phyloP scores from a whole-genome alignment of 2,329 filamentous ascomycete genomes.

The Karstenula rhodostoma region DNA sequence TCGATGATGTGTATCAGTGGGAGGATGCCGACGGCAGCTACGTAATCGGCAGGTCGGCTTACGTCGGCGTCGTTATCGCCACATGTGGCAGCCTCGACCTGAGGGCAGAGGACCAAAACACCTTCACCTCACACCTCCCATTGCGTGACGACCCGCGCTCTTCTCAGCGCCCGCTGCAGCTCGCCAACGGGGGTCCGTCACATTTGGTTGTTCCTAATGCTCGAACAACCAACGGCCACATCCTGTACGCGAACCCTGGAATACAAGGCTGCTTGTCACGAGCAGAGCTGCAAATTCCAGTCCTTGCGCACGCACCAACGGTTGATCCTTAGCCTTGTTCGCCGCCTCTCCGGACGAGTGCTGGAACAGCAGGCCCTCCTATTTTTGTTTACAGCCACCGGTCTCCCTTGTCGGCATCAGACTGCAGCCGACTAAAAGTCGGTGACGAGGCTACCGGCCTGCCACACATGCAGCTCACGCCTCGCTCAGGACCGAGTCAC shows the following conservation, averaged over 20 bases:
- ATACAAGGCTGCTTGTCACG: slow-evolving; percentile 15
- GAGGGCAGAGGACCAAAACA: too few species aligned
- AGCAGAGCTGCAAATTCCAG: slow-evolving; percentile 1
- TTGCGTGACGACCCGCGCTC: background rate
- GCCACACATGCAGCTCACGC: slow-evolving; percentile 18
- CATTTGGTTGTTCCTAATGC: slow-evolving; percentile 1
- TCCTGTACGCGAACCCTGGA: background rate
- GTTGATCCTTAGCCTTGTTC: background rate
- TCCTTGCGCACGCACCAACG: slow-evolving; percentile 4
- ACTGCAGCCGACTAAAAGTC: slow-evolving; percentile 29
- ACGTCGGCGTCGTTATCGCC: slow-evolving; percentile 9
- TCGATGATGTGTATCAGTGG: background rate
- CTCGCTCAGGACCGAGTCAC: slow-evolving; percentile 6
- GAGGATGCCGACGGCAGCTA: background rate
- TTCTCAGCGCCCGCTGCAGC: background rate
- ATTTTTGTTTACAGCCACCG: slow-evolving; percentile 21
- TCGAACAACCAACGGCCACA: background rate
- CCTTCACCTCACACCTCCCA: slow-evolving; percentile 1
- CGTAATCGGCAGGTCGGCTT: slow-evolving; percentile 1
- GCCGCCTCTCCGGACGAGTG: background rate
- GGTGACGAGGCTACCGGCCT: slow-evolving; percentile 30
- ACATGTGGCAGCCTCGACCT: background rate
- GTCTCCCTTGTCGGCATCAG: slow-evolving; percentile 8
- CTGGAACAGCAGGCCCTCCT: slow-evolving; percentile 9
- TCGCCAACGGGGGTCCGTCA: background rate